Evolutionary conservation across 345 rosid genomes (phyloP), one percentile per base, ranked within the genome.

Genomic region (Salix brachista): DNA sequence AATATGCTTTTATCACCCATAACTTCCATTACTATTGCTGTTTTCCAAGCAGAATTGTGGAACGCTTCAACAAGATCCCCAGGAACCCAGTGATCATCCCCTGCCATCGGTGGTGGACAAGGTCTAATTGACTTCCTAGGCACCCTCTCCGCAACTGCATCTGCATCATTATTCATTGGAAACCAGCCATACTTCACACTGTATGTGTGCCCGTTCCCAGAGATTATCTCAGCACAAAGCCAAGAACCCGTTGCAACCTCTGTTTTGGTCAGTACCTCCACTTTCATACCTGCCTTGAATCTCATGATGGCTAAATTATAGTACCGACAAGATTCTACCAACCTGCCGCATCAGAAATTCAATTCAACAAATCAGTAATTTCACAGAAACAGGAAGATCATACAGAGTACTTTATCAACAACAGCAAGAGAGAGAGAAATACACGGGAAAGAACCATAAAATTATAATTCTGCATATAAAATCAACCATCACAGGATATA

Each of bases 51-150:
- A 30, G 77, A 28, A 64, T 84, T 48, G 72, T 87, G 85, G 70
- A 86, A 83, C 50, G 83, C 90, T 83, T 91, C 96, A 4, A 90
- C 89, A 3, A 91, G 18, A 61, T 88, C 90, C 79, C 96, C 92
- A 37, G 81, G 36, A 30, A 78, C 85, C 93, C 90, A 91, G 50
- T 75, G 21, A 56, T 21, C 86, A 14, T 44, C 76, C 78, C 58
- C 81, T 6, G 42, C 70, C 44, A 75, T 77, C 5, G 87, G 77
- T 41, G 82, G 86, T 5, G 89, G 93, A 78, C 87, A 83, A 11
- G 96, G 96, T 85, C 96, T 87, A 21, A 89, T 86, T 10, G 56
- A 80, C 86, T 80, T 86, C 79, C 91, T 88, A 8, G 89, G 79
- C 62, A 90, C 90, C 80, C 87, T 88, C 78, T 90, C 89, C 69